These are phyloP conservation scores for Coemansia sp. DNA, from an alignment of 192 early-diverging fungal genomes.

Conservation along the genomic window DNA sequence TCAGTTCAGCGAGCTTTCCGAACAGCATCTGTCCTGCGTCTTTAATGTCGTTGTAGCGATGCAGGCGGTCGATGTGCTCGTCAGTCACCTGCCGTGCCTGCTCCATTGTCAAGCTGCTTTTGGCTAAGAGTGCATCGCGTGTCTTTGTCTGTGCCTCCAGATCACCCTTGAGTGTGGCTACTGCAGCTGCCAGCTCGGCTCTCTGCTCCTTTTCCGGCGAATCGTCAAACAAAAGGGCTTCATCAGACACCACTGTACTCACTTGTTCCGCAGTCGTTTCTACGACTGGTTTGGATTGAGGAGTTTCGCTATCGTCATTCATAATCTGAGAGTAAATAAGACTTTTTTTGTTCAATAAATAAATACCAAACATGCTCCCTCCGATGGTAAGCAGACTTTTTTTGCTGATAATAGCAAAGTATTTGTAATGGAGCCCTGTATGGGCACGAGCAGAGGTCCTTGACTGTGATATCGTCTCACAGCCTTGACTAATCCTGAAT, in stretches of 20 bases:
- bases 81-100: slow-evolving; percentile 34
- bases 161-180: slow-evolving; percentile 17
- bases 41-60: slow-evolving; percentile 54
- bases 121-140: slow-evolving; percentile 16
- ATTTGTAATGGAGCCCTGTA: too few relatives aligned
- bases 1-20: slow-evolving; percentile 52
- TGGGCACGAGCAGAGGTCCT: too few relatives aligned
- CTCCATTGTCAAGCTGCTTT: slow-evolving; percentile 23
- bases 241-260: background rate
- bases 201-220: slow-evolving; percentile 23
- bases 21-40: slow-evolving; percentile 51
- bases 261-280: background rate
- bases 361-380: background rate
- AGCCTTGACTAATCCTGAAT: too few relatives aligned
- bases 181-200: slow-evolving; percentile 21
- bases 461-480: too few relatives aligned
- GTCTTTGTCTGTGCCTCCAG: slow-evolving; percentile 17
- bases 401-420: too few relatives aligned
- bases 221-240: background rate
- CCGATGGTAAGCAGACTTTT: background rate
- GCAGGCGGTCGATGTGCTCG: slow-evolving; percentile 43
- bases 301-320: background rate
- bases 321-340: background rate
- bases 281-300: background rate
- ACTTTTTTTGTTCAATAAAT: background rate